Base-by-base conservation (phyloP, 1,284 basidiomycete species). In the Vanrija sp. region DNA sequence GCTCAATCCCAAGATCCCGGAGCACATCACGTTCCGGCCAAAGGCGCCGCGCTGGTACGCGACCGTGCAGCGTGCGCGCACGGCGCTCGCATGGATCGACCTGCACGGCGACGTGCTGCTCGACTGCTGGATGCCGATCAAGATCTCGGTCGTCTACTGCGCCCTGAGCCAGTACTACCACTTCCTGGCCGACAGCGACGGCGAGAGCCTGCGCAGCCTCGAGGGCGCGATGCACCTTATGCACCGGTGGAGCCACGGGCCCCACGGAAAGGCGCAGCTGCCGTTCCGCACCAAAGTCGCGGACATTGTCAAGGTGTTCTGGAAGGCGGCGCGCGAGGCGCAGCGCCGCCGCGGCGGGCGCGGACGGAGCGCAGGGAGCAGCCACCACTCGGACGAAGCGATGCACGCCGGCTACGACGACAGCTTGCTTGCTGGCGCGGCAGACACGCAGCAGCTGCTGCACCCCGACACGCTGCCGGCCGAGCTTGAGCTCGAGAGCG, bases 131-230 rank as follows among this genome's bases (percentile, higher is more conserved):
- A 38, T 58, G n/a, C 38, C 49, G 15, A 52, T 53, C 21, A 58
- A 58, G 46, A 54, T 54, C 19, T 45, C 48, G 6, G 40, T 58
- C 7, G 45, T 44, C 21, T 58, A 58, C 26, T 44, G 48, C 18
- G 56, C 56, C 18, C 43, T 58, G 14, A 44, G 52, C 21, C 56
- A 58, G 56, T 58, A 58, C 26, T 58, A 58, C 49, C 52, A 54
- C 48, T 54, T 47, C 38, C 48, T 49, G 6, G 56, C 56, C 4
- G 56, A 58, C 29, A 38, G 52, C 8, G 56, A 58, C 34, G 15
- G 29, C 15, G 56, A 50, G 34, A 54, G 52, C 6, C 23, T 58
- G 16, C 25, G 46, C 21, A 54, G 52, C 6, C 23, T 58, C 5
- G 46, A 43, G 7, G 29, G 46, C 23, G 56, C 56, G 2, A 58